Base-by-base conservation (phyloP, 106 monocot species). In the Dendrobium officinale region DNA sequence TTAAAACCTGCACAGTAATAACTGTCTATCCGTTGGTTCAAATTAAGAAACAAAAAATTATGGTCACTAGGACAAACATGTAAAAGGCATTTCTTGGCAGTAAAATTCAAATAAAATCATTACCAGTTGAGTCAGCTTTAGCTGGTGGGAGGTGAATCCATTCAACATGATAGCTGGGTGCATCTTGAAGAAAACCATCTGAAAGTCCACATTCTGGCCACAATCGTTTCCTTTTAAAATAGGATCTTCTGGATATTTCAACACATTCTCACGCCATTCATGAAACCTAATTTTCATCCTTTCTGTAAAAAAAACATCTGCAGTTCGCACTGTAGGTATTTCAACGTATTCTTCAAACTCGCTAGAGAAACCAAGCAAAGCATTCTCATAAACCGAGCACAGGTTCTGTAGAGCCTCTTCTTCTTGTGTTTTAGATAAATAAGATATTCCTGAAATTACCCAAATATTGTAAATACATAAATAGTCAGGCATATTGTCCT, bases 351-450 rank as follows among this genome's bases (percentile, higher is more conserved):
- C 86, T 42, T 81, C 76, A 5, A 22, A 80, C 70, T 44, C 54
- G 16, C 55, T 22, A 54, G 66, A 48, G 67, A 80, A 72, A 85
- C 79, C 58, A 77, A 16, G 20, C 19, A 73, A 72, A 59, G 77
- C 72, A 48, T 77, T 61, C 27, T 85, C 78, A 80, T 80, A 72
- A 51, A 55, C 70, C 26, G 74, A 75, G 68, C 72, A 80, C 42
- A 92, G 83, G 17, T 73, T 82, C 10, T 80, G 66, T 27, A 90
- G 78, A 77, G 89, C 92, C 82, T 88, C 89, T 83, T 68, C 72
- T 82, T 95, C 95, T 84, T 93, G 95, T 80, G 84, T 85, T 95
- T 85, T 95, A 83, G 99, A 99, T 87, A 99, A 86, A 90, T 95
- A 95, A 84, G 95, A 99, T 87, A 99, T 89, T 90, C 99, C 98